A percentile compares a stretch with the other conserved stretches of the same genome.
phyloP scores from a whole-genome alignment of 768 basidiomycete species.

The Gloeostereum incarnatum region DNA sequence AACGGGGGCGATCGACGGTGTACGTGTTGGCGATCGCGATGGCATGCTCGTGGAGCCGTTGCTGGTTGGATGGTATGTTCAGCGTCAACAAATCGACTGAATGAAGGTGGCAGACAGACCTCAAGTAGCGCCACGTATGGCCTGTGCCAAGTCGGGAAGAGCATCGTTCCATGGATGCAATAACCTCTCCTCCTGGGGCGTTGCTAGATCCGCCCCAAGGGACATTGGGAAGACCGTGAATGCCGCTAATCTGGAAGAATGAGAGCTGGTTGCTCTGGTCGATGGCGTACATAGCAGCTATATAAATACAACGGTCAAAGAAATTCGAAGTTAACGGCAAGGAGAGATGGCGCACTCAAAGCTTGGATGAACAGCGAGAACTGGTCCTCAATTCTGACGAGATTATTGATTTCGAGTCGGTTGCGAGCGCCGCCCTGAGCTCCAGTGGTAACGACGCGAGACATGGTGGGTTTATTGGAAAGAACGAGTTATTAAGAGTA shows the following conservation, averaged over 20 bases:
- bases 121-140: constrained; percentile 43
- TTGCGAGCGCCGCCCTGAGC: constrained; percentile 17
- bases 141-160: constrained; percentile 51
- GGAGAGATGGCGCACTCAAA: constrained; percentile 23
- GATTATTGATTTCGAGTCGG: constrained; percentile 33
- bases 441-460: constrained; percentile 11
- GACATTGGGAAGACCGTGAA: constrained; percentile 41
- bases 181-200: constrained; percentile 29
- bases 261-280: constrained; percentile 23
- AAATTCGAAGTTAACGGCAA: background rate
- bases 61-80: constrained; percentile 19
- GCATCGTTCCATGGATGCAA: constrained; percentile 42
- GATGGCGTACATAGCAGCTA: constrained; percentile 20
- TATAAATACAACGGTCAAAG: background rate
- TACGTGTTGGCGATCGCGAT: constrained; percentile 31
- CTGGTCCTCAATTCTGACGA: constrained; percentile 30
- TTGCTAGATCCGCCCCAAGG: constrained; percentile 31
- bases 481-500: too few relatives aligned
- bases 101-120: too few relatives aligned
- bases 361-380: constrained; percentile 46
- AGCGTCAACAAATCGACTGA: background rate
- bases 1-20: constrained; percentile 17
- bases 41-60: constrained; percentile 34
- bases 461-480: too few relatives aligned
- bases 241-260: constrained; percentile 36